phyloP scores from a whole-genome alignment of 176 grass and related monocot species.

The Musa acuminata region DNA sequence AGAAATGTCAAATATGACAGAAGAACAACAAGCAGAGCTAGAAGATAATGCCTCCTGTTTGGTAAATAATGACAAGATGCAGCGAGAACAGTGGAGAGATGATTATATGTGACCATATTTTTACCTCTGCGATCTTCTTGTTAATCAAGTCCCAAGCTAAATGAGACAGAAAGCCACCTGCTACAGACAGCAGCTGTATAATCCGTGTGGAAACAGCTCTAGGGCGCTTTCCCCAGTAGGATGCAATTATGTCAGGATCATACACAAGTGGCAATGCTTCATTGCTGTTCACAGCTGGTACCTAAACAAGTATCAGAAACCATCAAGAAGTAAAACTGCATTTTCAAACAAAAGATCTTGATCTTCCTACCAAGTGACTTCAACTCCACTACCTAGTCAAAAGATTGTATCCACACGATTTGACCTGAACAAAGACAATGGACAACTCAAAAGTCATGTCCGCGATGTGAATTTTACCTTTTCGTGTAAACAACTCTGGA shows the following conservation, averaged over 20 bases:
- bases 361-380: background rate
- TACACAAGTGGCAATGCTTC: slow-evolving; percentile 79
- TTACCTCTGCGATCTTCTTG: slow-evolving; percentile 86
- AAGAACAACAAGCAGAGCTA: background rate
- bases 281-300: slow-evolving; percentile 32
- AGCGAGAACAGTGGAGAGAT: background rate
- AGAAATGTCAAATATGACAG: background rate
- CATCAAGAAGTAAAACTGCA: background rate
- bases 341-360: background rate
- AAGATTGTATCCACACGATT: background rate
- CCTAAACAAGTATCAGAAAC: slow-evolving; percentile 27
- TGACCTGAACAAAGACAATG: background rate
- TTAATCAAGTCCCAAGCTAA: slow-evolving; percentile 65
- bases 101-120: background rate
- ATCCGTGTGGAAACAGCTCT: slow-evolving; percentile 63
- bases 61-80: background rate
- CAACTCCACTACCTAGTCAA: background rate
- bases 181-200: slow-evolving; percentile 75
- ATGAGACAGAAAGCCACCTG: slow-evolving; percentile 83
- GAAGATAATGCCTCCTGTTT: background rate
- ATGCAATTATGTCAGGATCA: slow-evolving; percentile 68
- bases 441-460: background rate
- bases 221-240: slow-evolving; percentile 73
- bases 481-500: background rate
- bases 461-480: background rate